A percentile compares a stretch with the other conserved stretches of the same genome.
These are phyloP conservation scores for Xerocomellus amylosporus DNA, from an alignment of 768 basidiomycete genomes.

Conservation along the genomic window DNA sequence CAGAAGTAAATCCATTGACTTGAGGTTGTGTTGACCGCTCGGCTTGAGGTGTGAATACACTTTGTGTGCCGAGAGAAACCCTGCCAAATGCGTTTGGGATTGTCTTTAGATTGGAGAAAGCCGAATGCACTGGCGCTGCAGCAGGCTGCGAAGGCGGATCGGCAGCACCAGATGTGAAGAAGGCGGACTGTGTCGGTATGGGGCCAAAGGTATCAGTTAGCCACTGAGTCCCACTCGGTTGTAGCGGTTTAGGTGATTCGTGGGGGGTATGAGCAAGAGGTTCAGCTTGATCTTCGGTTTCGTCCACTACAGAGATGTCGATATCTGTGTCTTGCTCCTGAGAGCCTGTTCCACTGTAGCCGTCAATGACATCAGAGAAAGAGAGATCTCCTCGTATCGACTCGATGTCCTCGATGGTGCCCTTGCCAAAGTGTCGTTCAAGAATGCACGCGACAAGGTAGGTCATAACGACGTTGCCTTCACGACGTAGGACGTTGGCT, in stretches of 20 bases:
- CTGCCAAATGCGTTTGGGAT: slow-evolving; percentile 36
- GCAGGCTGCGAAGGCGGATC: slow-evolving; percentile 15
- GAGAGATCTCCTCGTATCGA: slow-evolving; percentile 54
- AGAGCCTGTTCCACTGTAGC: slow-evolving; percentile 36
- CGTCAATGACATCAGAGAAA: slow-evolving; percentile 69
- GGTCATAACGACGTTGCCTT: slow-evolving; percentile 68
- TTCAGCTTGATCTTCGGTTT: slow-evolving; percentile 20
- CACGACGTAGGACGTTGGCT: slow-evolving; percentile 57
- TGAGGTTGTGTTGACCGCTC: slow-evolving; percentile 2
- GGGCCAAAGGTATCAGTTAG: slow-evolving; percentile 32
- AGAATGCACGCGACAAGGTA: slow-evolving; percentile 88
- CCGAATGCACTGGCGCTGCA: slow-evolving; percentile 21
- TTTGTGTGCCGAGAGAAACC: slow-evolving; percentile 17
- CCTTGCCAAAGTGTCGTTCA: slow-evolving; percentile 81
- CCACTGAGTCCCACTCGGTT: slow-evolving; percentile 34
- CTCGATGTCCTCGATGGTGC: slow-evolving; percentile 76
- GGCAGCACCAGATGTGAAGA: slow-evolving; percentile 13
- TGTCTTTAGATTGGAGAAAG: slow-evolving; percentile 35
- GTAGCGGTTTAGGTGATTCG: slow-evolving; percentile 11
- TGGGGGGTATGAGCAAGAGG: background rate
- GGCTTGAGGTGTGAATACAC: background rate
- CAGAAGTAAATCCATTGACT: background rate
- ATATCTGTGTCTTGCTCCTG: slow-evolving; percentile 27
- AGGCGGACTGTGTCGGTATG: slow-evolving; percentile 25
- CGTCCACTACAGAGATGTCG: slow-evolving; percentile 23